Base-by-base conservation (phyloP, 495 filamentous ascomycete genomes). In the Cercophora samala region DNA sequence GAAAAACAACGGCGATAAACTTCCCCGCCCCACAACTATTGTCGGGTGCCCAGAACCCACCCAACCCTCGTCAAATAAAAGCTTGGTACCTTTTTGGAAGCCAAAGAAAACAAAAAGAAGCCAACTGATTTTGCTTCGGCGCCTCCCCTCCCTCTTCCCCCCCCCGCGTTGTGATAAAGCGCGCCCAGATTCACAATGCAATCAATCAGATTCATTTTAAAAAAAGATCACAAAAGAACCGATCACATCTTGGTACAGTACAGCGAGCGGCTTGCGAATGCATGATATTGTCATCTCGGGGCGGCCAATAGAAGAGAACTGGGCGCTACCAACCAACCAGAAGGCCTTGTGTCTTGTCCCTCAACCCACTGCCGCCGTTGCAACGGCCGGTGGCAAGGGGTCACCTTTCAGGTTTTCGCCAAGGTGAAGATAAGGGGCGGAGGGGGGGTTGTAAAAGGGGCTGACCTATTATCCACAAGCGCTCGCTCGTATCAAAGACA, bases 241-340 rank as follows among this genome's bases (percentile, higher is more conserved):
- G 3, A 11, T 46, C 37, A 46, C 37, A 46, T 46, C 37, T 46
- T 46, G 37, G 37, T n/a, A n/a, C n/a, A n/a, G n/a, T n/a, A n/a
- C n/a, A n/a, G n/a, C n/a, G n/a, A 29, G 60, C 60, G 60, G 60
- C 21, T n/a, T 62, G 58, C 58, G 15, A 15, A 4, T 62, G 60
- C 60, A 62, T 62, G 26, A 37, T 11, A 62, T 62, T 62, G 25
- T 19, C 60, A 62, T 62, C 60, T 62, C 60, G 60, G 26, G n/a
- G 60, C 60, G 32, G 58, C 60, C 60, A 62, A 62, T 62, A 25
- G n/a, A 24, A 46, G 60, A 15, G 58, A 24, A 22, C 23, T 18
- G 54, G 19, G 19, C 23, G 15, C 46, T 19, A 25, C 13, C 63
- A 58, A 23, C 55, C 63, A 58, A 58, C 63, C 53, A 58, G 25